Evolutionary conservation across 1,139 yeast species (phyloP), one percentile per base, ranked within the genome.

Genomic region (Saccharomyces hybrid): DNA sequence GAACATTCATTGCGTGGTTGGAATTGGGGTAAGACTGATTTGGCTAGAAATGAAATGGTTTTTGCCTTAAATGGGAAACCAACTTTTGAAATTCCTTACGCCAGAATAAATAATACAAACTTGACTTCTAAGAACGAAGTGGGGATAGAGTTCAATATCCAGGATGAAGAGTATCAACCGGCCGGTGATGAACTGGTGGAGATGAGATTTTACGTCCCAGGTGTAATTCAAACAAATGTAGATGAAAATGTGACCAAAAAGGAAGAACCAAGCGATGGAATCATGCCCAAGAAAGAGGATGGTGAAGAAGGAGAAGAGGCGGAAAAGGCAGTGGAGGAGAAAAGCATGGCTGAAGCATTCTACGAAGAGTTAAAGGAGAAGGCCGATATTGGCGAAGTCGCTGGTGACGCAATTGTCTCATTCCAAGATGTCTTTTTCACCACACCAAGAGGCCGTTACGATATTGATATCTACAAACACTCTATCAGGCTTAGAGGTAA

Each of bases 401-500:
- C 96, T 0, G 99, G 98, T 48, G 97, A 91, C 62, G 95, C 97
- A n/a, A 87, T 95, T 70, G 97, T 90, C 2, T 86, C 97, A 3
- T 90, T 93, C 75, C 82, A 88, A 53, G 98, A 91, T 66, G 85
- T 90, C 9, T 78, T 93, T 68, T 90, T 93, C 78, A 82, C 95
- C 58, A 95, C 99, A 0, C 99, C 99, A 64, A 84, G 96, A 79
- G 99, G 99, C 64, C 93, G 99, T 72, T 93, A 91, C 72, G 99
- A 95, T 70, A 87, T 93, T 63, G 98, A 91, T 71, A 86, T 93
- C 86, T 93, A 88, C 73, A 84, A 89, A 48, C 81, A 83, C 28
- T 88, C 95, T 48, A 81, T 95, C 73, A 84, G 99, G 70, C 78
- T 93, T 56, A 84, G 99, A 67, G 99, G 99, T 71, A 93, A 93